Evolutionary conservation across 257 asterid species (phyloP).

Genomic region (Solanum pennellii): DNA sequence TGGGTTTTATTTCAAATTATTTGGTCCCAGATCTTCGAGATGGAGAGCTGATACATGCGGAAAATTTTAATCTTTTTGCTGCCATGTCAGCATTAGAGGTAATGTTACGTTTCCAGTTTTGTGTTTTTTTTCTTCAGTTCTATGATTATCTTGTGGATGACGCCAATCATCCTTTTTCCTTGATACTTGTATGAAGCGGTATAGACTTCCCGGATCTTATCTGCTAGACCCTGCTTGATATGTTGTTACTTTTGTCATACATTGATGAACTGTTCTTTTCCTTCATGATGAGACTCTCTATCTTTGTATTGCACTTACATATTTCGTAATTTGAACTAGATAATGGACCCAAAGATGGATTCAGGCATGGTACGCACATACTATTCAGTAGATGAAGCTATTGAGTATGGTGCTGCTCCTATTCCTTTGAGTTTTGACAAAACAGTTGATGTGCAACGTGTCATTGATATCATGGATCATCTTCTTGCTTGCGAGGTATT

Average conservation of each 20-base stretch:
- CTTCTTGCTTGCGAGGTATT: conserved; percentile 92
- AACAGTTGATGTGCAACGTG: conserved; percentile 51
- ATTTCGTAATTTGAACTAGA: conserved; percentile 31
- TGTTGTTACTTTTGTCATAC: neutral
- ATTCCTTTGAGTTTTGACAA: conserved; percentile 84
- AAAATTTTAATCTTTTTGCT: conserved; percentile 83
- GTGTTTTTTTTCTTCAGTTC: neutral
- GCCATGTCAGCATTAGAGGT: conserved; percentile 99
- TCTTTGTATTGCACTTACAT: neutral
- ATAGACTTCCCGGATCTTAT: neutral
- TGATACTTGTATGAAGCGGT: neutral
- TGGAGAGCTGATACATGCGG: conserved; percentile 85
- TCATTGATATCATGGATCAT: conserved; percentile 91
- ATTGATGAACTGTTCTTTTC: neutral
- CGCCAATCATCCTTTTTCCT: neutral
- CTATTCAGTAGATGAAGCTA: conserved; percentile 94
- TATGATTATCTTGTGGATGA: neutral
- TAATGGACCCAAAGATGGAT: conserved; percentile 99
- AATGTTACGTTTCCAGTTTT: conserved; percentile 9
- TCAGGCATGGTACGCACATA: conserved; percentile 93
- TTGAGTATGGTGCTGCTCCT: conserved; percentile 95
- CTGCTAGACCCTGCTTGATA: neutral
- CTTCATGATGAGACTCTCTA: neutral
- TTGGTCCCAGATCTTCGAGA: conserved; percentile 63
- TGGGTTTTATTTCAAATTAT: neutral